Percentiles rank a stretch among this genome's conserved stretches.
Evolutionary conservation across 352 stramenopile species (phyloP).

Genomic region (Phytophthora macrochlamydospora): DNA sequence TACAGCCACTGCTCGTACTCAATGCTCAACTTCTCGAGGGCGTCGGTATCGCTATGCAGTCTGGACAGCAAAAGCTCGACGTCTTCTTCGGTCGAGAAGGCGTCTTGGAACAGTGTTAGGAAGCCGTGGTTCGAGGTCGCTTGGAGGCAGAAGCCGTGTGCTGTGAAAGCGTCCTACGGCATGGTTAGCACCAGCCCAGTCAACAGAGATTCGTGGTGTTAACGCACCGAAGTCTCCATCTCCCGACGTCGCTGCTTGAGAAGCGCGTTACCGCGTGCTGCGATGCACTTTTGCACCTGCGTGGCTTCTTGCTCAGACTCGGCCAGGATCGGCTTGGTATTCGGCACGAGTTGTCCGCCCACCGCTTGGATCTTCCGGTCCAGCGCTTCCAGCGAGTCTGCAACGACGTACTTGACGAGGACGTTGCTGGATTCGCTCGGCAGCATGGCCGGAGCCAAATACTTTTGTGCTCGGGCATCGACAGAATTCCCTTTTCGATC

Average conservation of each 20-base stretch:
- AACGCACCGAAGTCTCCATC: not conserved
- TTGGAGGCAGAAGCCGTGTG: not conserved
- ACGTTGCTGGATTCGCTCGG: not conserved
- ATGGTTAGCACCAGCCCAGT: not conserved
- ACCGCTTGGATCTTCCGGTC: not conserved
- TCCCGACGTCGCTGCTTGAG: not conserved
- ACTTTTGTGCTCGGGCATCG: not conserved
- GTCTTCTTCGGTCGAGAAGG: not conserved
- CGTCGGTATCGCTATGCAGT: not conserved
- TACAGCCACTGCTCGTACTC: not conserved
- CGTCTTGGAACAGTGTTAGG: not conserved
- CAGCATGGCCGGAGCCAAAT: not conserved
- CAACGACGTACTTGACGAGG: not conserved
- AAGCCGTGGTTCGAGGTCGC: not conserved
- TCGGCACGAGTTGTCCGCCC: not conserved
- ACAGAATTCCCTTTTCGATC: not conserved
- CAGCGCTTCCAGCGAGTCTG: not conserved
- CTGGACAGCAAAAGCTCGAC: not conserved
- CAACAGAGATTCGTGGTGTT: not conserved
- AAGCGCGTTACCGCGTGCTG: not conserved
- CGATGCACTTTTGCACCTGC: not conserved
- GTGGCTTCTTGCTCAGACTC: not conserved
- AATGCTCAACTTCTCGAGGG: not conserved
- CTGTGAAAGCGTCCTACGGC: not conserved
- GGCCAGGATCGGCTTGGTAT: not conserved